Evolutionary conservation across 2,329 filamentous ascomycete species (phyloP), one percentile per base, ranked within the genome.

Genomic region (Cercospora sp.): DNA sequence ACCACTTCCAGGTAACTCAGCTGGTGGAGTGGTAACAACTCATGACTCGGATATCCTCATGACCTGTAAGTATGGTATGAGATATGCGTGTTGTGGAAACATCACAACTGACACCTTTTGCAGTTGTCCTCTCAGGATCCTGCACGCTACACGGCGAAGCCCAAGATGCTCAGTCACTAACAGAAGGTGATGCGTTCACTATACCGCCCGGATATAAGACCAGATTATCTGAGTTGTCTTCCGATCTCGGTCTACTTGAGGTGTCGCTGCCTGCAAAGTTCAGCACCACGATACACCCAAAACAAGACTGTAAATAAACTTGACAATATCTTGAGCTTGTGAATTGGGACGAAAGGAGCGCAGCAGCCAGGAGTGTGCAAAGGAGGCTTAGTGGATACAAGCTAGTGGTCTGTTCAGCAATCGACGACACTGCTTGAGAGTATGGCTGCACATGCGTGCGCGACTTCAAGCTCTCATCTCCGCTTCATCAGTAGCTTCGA

Each of bases 161-260:
- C 5, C 18, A 68, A 24, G 66, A 59, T 34, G 34, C 43, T 6
- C 68, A 66, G n/a, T 5, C 16, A 10, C 28, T 70, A 2, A 57
- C 40, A 2, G 65, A 67, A 37, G 68, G 68, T 13, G 68, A 70
- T 58, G 68, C 68, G 10, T 70, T 67, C 30, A 70, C 68, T 5
- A 5, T 70, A n/a, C 68, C 68, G 5, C 65, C 68, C 10, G 37
- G 43, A 7, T 13, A 59, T 16, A 65, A 66, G 24, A 67, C 62
- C 8, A 61, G 61, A 24, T 32, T 70, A n/a, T 53, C 10, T 12
- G 21, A 63, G 21, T 7, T 67, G 8, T 70, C 68, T 12, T n/a
- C 57, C 3, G 65, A 70, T 49, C 34, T 70, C 26, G 66, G 16
- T 6, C 43, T 70, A 24, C 68, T 70, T 8, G 68, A 70, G 26